Conservation (phyloP, 257 asterid species). For the Nicotiana noctiflora region DNA sequence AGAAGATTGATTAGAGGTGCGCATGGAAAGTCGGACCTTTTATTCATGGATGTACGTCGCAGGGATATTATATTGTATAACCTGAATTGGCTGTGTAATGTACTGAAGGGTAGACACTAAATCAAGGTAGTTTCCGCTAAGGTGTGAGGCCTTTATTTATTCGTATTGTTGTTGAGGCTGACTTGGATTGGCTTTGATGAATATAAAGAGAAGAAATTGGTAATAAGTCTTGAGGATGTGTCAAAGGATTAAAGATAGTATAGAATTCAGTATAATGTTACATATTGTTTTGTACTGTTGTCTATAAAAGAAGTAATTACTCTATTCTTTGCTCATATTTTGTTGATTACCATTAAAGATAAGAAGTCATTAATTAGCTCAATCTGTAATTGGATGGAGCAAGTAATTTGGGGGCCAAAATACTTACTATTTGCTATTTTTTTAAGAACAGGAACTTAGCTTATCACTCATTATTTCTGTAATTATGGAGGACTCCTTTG, state of each 20-base stretch:
- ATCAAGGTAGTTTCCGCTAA: too few species aligned
- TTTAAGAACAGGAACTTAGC: background rate
- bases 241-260: background rate
- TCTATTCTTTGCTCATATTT: background rate
- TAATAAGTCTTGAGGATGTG: background rate
- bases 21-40: too few species aligned
- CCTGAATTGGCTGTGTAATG: too few species aligned
- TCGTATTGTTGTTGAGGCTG: too few species aligned
- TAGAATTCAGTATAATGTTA: background rate
- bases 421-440: background rate
- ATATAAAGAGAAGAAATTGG: too few species aligned
- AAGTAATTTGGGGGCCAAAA: background rate
- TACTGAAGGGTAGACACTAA: too few species aligned
- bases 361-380: background rate
- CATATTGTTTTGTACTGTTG: background rate
- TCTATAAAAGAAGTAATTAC: background rate
- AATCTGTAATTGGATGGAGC: background rate
- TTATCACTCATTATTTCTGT: background rate
- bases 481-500: too few species aligned
- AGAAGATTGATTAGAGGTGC: too few species aligned
- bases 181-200: too few species aligned
- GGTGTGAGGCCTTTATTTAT: too few species aligned
- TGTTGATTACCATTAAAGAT: background rate
- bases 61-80: too few species aligned
- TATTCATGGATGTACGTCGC: too few species aligned